Evolutionary conservation across 805 yeast genomes (phyloP), one percentile per base, ranked within the genome.

Genomic region (Candida michaelii): DNA sequence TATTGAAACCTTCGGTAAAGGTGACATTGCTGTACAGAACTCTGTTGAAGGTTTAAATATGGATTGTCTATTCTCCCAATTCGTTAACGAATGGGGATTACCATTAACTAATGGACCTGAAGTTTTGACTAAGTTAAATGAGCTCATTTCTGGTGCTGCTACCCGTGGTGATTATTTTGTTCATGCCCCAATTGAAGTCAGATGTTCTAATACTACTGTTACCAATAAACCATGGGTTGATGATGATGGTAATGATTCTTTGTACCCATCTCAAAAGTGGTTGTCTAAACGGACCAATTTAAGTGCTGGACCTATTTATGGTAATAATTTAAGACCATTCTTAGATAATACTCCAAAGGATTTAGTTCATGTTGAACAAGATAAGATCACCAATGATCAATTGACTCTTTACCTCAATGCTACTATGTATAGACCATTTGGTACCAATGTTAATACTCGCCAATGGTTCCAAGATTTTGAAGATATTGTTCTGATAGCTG

Each of bases 41-140:
- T 84, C 96, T 3, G 91, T 87, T 34, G 87, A 85, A 45, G 96
- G 91, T 5, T 79, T 91, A 55, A 89, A 87, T 62, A 88, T 91
- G 96, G 98, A 93, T 68, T 93, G 98, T 62, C 69, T 91, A 52
- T 91, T 89, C 63, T 82, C 89, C 33, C 99, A 91, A 63, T 90
- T 82, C 65, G 98, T 91, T 39, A 82, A 90, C 59, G 99, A 91
- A 66, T 91, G 98, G 98, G 89, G 93, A n/a, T 79, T 95, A 37
- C 98, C 98, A 15, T 67, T 91, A 56, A 74, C 66, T 17, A 76
- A 80, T 49, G 97, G 97, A 4, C 83, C 83, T 6, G 84, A 80
- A 40, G 82, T 85, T 14, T 73, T 90, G 49, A 58, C 64, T 32
- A 71, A 82, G n/a, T 70, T 91, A 46, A 77, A 80, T 45, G 74